Base-by-base conservation (phyloP, 2,329 filamentous ascomycete species). In the Penicillium sp. region DNA sequence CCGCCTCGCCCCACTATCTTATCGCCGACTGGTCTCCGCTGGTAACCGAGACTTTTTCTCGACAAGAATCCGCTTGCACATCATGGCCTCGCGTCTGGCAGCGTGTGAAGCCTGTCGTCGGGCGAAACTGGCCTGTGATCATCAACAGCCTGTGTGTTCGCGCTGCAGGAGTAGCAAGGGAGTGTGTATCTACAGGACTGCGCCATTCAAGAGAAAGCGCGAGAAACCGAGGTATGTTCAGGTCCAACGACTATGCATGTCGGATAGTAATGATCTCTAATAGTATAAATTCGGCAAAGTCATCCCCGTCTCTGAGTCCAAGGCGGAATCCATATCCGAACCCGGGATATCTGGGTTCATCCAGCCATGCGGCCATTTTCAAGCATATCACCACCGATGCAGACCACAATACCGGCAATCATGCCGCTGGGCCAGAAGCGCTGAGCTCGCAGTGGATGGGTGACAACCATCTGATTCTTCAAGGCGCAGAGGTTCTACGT, bases 361-460 rank as follows among this genome's bases (percentile, higher is more conserved):
- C 55, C 11, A 57, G 55, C 30, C 55, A 57, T 50, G 51, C 48
- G 3, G 51, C 54, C 10, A 57, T 57, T 29, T 57, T 57, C 29
- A 52, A 52, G 15, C 54, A 57, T 17, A 56, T 57, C 35, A 47
- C 51, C n/a, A 35, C 45, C 1, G 42, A 52, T 9, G 17, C 5
- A 12, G 50, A 50, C 22, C 44, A 37, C 12, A 33, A 14, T 23
- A 23, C 29, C 3, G 26, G 39, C 13, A 25, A 15, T 26, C 42
- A 41, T n/a, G 29, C 33, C 6, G 15, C 25, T 4, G 26, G 30
- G 25, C 17, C 39, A 12, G 42, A 50, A 35, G 32, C 39, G 12
- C 23, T 32, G 9, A 41, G 28, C 26, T 40, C 48, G 1, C 39
- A 47, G 32, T 42, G 36, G 15, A 34, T 48, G 9, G 51, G 50